Conservation (phyloP, 2,329 filamentous ascomycete species). For the Acephala macrosclerotiorum region DNA sequence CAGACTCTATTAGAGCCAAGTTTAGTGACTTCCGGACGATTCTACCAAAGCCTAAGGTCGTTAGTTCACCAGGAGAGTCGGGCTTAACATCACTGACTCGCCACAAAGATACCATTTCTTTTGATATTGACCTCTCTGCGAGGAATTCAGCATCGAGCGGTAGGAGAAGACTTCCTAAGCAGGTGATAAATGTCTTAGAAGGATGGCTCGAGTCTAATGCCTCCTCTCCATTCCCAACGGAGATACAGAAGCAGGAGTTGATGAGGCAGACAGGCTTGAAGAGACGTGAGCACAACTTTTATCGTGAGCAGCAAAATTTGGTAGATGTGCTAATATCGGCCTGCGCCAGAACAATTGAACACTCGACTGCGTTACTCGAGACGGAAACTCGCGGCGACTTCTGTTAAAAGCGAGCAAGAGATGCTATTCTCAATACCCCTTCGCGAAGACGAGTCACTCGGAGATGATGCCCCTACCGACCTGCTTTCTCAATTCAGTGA, state of each 20-base stretch:
- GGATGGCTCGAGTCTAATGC: constrained; percentile 10
- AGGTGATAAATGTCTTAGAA: constrained; percentile 13
- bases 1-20: background rate
- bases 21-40: background rate
- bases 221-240: constrained; percentile 11
- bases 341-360: constrained; percentile 12
- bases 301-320: background rate
- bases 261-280: constrained; percentile 17
- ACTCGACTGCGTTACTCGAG: background rate
- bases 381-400: background rate
- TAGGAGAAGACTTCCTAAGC: constrained; percentile 11
- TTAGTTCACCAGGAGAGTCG: background rate
- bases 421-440: background rate
- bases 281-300: background rate
- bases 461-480: background rate
- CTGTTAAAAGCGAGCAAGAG: background rate
- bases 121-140: too few species aligned
- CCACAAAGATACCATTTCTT: background rate
- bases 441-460: background rate
- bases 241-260: constrained; percentile 18
- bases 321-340: background rate
- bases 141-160: background rate
- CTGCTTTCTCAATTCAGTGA: background rate
- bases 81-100: too few species aligned
- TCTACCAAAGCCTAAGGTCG: background rate